Conservation (phyloP, 805 yeast genomes). For the Starmerella vaccinii region DNA sequence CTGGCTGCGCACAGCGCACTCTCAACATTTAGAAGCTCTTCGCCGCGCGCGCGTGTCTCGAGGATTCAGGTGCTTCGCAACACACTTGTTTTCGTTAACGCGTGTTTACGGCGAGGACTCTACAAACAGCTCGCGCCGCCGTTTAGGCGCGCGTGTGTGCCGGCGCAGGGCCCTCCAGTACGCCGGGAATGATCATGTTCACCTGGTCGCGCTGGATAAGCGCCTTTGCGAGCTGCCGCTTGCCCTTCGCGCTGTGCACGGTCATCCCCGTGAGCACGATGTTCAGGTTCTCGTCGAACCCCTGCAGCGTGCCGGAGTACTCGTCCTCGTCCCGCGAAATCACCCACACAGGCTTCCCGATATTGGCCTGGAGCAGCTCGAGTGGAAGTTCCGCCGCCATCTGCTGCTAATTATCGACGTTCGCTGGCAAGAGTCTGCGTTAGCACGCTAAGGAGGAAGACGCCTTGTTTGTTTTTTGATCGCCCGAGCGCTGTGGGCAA, state of each 20-base stretch:
- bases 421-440: background rate
- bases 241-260: slow-evolving; percentile 37
- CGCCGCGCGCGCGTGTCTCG: too few species aligned
- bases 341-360: slow-evolving; percentile 71
- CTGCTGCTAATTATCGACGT: background rate
- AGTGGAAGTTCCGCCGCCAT: slow-evolving; percentile 42
- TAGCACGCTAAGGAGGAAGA: too few species aligned
- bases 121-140: background rate
- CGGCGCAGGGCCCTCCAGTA: slow-evolving; percentile 14
- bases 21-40: too few species aligned
- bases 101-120: background rate
- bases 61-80: too few species aligned
- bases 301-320: slow-evolving; percentile 78
- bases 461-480: background rate
- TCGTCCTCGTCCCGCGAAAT: slow-evolving; percentile 57
- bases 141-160: background rate
- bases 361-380: slow-evolving; percentile 78
- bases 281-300: slow-evolving; percentile 90
- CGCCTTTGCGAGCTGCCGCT: slow-evolving; percentile 29
- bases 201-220: slow-evolving; percentile 35
- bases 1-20: too few species aligned
- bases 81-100: too few species aligned
- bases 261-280: slow-evolving; percentile 73
- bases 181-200: slow-evolving; percentile 33
- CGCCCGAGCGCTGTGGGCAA: background rate